Evolutionary conservation across 805 yeast species (phyloP).

Genomic region (Blastobotrys peoriensis): DNA sequence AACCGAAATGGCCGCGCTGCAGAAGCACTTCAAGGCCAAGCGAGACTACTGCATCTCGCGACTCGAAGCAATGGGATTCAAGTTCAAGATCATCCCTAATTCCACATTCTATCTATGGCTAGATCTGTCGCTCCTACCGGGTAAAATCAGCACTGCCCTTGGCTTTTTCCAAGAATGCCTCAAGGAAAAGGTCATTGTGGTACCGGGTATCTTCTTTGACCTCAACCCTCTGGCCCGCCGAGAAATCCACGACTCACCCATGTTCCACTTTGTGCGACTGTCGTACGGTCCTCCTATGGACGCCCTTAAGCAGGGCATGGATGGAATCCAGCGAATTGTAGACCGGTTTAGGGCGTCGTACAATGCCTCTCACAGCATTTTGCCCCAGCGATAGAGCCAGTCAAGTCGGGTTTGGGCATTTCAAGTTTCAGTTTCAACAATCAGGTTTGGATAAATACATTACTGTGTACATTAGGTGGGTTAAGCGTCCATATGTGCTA

Average conservation of each 20-base stretch:
- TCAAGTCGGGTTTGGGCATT: not conserved
- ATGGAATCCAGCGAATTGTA: conserved; percentile 47
- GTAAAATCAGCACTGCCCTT: conserved; percentile 49
- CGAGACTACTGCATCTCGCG: conserved; percentile 49
- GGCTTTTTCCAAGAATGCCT: conserved; percentile 61
- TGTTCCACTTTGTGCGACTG: conserved; percentile 53
- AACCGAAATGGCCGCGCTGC: conserved; percentile 52
- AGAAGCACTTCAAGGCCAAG: conserved; percentile 49
- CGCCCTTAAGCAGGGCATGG: conserved; percentile 50
- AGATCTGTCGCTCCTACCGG: conserved; percentile 49
- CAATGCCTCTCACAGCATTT: conserved; percentile 4
- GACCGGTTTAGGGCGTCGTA: conserved; percentile 13
- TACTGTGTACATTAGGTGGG: not conserved
- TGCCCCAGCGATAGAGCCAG: conserved; percentile 10
- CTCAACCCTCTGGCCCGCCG: conserved; percentile 47
- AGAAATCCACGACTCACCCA: conserved; percentile 48
- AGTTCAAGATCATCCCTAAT: conserved; percentile 45
- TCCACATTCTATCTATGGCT: conserved; percentile 58
- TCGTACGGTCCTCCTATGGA: conserved; percentile 56
- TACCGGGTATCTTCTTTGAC: conserved; percentile 59
- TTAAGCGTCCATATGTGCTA: conserved; percentile 39
- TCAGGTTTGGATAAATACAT: not conserved
- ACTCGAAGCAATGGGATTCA: conserved; percentile 48
- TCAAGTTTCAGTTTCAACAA: not conserved
- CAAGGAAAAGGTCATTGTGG: conserved; percentile 53